Percentiles rank a stretch among this genome's conserved stretches.
Conservation (phyloP, 2,329 filamentous ascomycete species). For the Parastagonospora nodorum region DNA sequence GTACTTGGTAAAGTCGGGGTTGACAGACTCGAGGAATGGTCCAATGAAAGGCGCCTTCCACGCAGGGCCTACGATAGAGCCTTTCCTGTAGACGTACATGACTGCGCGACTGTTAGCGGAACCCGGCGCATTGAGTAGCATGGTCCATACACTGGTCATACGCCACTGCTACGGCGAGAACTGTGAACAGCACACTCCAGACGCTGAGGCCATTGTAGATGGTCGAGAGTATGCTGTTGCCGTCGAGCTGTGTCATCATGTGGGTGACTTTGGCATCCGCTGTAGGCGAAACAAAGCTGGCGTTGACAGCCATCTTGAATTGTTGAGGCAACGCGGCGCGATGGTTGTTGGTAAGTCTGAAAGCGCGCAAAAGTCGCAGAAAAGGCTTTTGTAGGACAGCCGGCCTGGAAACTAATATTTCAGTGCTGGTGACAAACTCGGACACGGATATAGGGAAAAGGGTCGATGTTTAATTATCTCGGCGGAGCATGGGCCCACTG, state of each 20-base stretch:
- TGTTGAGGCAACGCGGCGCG: slow-evolving; percentile 5
- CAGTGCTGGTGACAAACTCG: slow-evolving; percentile 11
- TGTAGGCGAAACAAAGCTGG: slow-evolving; percentile 47
- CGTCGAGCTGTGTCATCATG: slow-evolving; percentile 35
- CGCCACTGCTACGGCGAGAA: slow-evolving; percentile 72
- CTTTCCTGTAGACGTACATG: slow-evolving; percentile 54
- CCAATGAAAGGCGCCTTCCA: slow-evolving; percentile 67
- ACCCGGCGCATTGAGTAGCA: slow-evolving; percentile 1
- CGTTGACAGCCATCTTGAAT: slow-evolving; percentile 42
- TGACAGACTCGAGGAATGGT: slow-evolving; percentile 90
- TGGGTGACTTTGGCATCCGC: slow-evolving; percentile 45
- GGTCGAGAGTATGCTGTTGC: slow-evolving; percentile 37
- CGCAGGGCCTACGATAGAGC: slow-evolving; percentile 52
- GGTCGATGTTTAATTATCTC: slow-evolving; percentile 22
- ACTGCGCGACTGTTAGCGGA: slow-evolving; percentile 54
- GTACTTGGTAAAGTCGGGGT: slow-evolving; percentile 91
- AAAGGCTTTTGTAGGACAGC: slow-evolving; percentile 5
- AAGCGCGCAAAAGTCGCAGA: slow-evolving; percentile 10
- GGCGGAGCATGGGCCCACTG: slow-evolving; percentile 16
- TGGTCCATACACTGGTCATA: slow-evolving; percentile 85
- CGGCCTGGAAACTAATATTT: slow-evolving; percentile 6
- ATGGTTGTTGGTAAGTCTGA: neutral
- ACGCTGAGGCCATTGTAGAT: slow-evolving; percentile 37
- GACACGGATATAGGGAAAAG: slow-evolving; percentile 13
- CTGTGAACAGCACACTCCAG: slow-evolving; percentile 57